Evolutionary conservation across 345 rosid genomes (phyloP).

Genomic region (Sonneratia caseolaris): DNA sequence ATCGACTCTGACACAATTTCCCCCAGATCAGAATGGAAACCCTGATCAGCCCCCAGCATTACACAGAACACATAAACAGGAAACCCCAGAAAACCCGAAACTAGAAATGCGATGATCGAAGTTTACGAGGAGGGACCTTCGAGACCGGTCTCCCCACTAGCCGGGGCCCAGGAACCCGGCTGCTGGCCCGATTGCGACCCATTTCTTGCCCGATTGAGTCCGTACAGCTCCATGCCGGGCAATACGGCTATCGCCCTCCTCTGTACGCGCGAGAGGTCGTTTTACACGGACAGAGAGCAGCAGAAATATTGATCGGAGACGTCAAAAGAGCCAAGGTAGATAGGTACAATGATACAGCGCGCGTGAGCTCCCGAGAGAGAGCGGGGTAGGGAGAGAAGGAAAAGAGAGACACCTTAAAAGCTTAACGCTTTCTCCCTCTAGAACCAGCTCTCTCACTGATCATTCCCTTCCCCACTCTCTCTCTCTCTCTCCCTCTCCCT

Average conservation of each 20-base stretch:
- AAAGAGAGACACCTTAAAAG: background rate
- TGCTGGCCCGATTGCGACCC: constrained; percentile 51
- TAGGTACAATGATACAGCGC: background rate
- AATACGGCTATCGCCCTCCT: constrained; percentile 1
- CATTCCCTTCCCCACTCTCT: too few relatives aligned
- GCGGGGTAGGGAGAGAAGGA: background rate
- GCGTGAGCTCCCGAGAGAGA: background rate
- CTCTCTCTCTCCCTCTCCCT: too few relatives aligned
- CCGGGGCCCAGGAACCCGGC: constrained; percentile 42
- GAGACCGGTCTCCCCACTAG: constrained; percentile 46
- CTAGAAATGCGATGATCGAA: background rate
- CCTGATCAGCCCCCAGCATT: constrained; percentile 25
- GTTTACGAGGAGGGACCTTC: constrained; percentile 40
- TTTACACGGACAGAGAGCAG: background rate
- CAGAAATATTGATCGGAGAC: background rate
- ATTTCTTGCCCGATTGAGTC: constrained; percentile 37
- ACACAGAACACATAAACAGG: constrained; percentile 10
- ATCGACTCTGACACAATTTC: constrained; percentile 49
- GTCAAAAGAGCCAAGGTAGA: background rate
- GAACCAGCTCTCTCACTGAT: too few relatives aligned
- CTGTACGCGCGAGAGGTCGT: background rate
- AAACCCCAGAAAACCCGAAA: constrained; percentile 1
- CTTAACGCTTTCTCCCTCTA: too few relatives aligned
- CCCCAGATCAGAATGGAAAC: constrained; percentile 17
- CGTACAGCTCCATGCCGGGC: constrained; percentile 59